phyloP scores from a whole-genome alignment of 2,329 filamentous ascomycete genomes.

The Dactylellina parvicollis region DNA sequence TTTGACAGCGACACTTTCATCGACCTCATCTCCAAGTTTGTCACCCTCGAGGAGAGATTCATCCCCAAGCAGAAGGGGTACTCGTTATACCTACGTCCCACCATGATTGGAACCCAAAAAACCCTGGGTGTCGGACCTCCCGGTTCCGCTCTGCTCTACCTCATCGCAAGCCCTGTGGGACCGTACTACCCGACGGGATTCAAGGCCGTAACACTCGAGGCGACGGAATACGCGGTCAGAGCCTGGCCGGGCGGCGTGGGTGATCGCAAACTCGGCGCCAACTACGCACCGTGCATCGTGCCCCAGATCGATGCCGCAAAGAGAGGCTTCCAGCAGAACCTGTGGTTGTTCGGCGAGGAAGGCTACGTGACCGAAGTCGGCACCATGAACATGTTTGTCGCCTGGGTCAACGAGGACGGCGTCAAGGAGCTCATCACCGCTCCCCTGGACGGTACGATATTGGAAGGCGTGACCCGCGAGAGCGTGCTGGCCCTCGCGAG shows the following conservation, averaged over 20 bases:
- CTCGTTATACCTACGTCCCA: conserved; percentile 93
- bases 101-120: conserved; percentile 95
- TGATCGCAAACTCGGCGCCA: conserved; percentile 97
- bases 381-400: conserved; percentile 98
- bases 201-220: conserved; percentile 94
- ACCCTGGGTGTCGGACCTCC: conserved; percentile 94
- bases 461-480: conserved; percentile 93
- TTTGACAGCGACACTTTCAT: conserved; percentile 79
- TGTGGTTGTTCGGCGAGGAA: conserved; percentile 96
- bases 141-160: conserved; percentile 87
- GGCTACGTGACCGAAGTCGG: conserved; percentile 97
- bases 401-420: conserved; percentile 83
- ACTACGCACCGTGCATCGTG: conserved; percentile 99
- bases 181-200: conserved; percentile 99
- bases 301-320: conserved; percentile 91
- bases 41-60: conserved; percentile 83
- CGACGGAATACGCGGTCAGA: conserved; percentile 93
- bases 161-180: conserved; percentile 95
- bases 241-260: conserved; percentile 98
- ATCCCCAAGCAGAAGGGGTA: conserved; percentile 88
- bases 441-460: conserved; percentile 93
- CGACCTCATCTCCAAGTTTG: conserved; percentile 81
- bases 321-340: conserved; percentile 95
- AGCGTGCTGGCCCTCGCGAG: conserved; percentile 86
- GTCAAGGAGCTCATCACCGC: conserved; percentile 94